Conservation (phyloP, 164 flowering plant genomes). For the Tinospora cordifolia region DNA sequence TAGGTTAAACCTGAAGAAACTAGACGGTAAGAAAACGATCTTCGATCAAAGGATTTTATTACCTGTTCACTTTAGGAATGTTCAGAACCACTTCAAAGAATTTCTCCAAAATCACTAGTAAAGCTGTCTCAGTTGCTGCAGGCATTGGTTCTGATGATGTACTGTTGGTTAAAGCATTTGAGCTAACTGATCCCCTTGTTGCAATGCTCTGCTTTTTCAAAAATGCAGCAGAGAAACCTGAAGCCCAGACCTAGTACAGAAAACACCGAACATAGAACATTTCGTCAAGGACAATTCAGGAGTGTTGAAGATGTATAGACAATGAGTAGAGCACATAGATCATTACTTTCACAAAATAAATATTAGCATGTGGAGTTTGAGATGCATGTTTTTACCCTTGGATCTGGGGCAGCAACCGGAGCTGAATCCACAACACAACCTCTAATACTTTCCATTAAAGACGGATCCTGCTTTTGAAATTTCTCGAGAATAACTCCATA, state of each 20-base stretch:
- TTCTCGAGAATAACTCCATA: slow-evolving; percentile 81
- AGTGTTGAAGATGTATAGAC: background rate
- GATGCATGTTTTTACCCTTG: slow-evolving; percentile 53
- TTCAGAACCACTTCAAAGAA: slow-evolving; percentile 73
- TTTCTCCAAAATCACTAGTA: slow-evolving; percentile 67
- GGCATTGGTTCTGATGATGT: slow-evolving; percentile 44
- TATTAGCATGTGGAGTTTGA: background rate
- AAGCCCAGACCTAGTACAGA: too few species aligned
- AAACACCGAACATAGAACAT: background rate
- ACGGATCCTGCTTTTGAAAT: slow-evolving; percentile 58
- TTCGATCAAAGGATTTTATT: background rate
- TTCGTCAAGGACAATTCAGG: background rate
- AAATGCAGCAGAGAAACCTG: too few species aligned
- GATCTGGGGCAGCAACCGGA: slow-evolving; percentile 88
- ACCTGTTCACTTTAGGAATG: slow-evolving; percentile 83
- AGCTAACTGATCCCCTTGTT: too few species aligned
- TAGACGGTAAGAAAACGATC: background rate
- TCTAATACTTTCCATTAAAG: slow-evolving; percentile 51
- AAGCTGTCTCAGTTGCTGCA: slow-evolving; percentile 72
- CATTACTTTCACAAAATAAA: background rate
- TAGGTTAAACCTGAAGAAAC: too few species aligned
- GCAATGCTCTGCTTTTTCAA: too few species aligned
- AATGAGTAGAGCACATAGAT: too few species aligned
- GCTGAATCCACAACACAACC: slow-evolving; percentile 98
- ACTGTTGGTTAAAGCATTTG: slow-evolving; percentile 19